Evolutionary conservation across 2,329 filamentous ascomycete genomes (phyloP).

Genomic region (Niveomyces coronatus): DNA sequence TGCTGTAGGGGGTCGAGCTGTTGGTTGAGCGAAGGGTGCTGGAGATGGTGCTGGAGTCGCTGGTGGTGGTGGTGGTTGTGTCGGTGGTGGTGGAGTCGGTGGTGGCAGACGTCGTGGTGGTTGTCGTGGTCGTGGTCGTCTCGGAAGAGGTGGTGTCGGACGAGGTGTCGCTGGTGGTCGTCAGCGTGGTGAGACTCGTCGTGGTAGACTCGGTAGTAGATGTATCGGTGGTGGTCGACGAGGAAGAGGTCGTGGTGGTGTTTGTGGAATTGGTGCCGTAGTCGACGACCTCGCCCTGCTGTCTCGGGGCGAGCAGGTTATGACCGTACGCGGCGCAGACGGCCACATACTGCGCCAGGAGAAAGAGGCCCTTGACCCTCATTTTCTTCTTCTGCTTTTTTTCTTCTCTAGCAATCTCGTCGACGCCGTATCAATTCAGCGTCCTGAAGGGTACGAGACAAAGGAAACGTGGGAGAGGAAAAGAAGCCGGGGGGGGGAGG

Average conservation of each 20-base stretch:
- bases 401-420: background rate
- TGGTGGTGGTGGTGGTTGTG: background rate
- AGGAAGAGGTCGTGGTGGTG: slow-evolving; percentile 4
- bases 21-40: background rate
- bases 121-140: background rate
- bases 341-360: slow-evolving; percentile 2
- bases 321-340: slow-evolving; percentile 2
- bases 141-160: background rate
- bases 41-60: background rate
- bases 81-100: slow-evolving; percentile 1
- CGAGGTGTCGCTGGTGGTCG: background rate
- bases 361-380: slow-evolving; percentile 5
- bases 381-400: background rate
- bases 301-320: slow-evolving; percentile 1
- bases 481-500: background rate
- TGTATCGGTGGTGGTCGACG: too few species aligned
- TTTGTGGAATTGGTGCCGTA: slow-evolving; percentile 4
- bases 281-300: slow-evolving; percentile 3
- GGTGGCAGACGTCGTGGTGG: background rate
- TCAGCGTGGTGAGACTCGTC: background rate
- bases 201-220: background rate
- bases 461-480: slow-evolving; percentile 1
- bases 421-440: background rate
- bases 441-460: background rate
- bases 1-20: background rate